Percentiles rank a stretch among this genome's conserved stretches.
These are phyloP conservation scores for Celoporthe dispersa DNA, from an alignment of 2,329 filamentous ascomycete genomes.

Conservation along the genomic window DNA sequence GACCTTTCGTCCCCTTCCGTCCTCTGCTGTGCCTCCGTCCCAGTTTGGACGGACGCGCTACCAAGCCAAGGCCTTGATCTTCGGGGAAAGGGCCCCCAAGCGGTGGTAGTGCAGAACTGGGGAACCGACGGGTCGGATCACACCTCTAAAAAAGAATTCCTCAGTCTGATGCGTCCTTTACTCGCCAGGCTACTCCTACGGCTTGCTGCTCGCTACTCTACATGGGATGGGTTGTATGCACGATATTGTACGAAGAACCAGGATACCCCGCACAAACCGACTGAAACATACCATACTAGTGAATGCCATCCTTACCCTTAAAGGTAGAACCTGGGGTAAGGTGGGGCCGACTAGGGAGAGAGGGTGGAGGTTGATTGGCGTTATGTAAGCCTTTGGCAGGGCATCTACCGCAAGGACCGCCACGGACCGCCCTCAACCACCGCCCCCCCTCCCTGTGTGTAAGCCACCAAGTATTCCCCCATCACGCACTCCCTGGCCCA, in stretches of 20 bases:
- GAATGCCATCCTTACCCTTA: neutral
- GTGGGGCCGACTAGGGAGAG: neutral
- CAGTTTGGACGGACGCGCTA: neutral
- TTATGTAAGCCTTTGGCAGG: neutral
- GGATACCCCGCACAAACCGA: neutral
- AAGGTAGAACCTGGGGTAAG: slow-evolving; percentile 2
- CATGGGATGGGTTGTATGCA: neutral
- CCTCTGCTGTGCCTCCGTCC: too few relatives aligned
- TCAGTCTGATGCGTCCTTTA: neutral
- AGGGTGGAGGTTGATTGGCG: neutral
- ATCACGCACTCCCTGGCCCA: neutral
- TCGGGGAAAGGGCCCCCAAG: neutral
- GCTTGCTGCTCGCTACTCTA: neutral
- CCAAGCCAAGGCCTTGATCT: neutral
- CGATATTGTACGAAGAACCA: neutral
- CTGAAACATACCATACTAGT: neutral
- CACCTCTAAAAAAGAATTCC: neutral
- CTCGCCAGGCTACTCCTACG: neutral
- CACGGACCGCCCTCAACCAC: neutral
- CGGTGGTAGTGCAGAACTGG: neutral
- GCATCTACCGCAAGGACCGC: neutral
- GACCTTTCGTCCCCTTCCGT: too few relatives aligned
- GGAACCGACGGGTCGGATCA: neutral
- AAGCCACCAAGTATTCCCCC: neutral
- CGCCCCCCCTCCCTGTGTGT: neutral